Evolutionary conservation across 768 basidiomycete genomes (phyloP).

Genomic region (Mycena pura): DNA sequence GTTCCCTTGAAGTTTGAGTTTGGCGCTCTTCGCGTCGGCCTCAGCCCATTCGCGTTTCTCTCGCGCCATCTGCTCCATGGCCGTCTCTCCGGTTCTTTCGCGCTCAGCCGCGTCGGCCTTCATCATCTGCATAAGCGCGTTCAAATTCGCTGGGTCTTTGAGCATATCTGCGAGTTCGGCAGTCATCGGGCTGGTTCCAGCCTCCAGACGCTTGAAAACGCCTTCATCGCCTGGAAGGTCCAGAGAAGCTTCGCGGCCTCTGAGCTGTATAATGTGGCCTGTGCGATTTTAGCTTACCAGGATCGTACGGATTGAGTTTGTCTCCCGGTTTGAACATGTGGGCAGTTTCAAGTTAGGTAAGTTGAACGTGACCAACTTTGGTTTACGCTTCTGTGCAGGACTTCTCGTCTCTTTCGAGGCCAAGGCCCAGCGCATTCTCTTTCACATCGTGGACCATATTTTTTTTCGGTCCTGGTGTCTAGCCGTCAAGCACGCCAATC

Average conservation of each 20-base stretch:
- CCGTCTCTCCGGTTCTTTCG: slow-evolving; percentile 11
- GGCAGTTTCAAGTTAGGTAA: no score
- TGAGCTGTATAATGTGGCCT: not conserved
- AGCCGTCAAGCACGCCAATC: no score
- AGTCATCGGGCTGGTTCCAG: no score
- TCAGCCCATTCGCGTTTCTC: slow-evolving; percentile 15
- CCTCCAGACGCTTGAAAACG: no score
- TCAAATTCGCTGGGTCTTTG: not conserved
- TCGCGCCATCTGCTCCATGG: not conserved
- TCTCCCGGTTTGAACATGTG: slow-evolving; percentile 15
- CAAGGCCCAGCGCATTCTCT: no score
- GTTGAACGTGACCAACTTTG: no score
- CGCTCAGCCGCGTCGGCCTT: not conserved
- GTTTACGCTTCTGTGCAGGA: no score
- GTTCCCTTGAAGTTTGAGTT: no score
- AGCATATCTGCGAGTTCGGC: not conserved
- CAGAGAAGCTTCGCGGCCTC: slow-evolving; percentile 1
- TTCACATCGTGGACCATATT: no score
- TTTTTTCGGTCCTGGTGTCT: no score
- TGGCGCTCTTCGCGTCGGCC: slow-evolving; percentile 3
- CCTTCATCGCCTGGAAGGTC: slow-evolving; percentile 9
- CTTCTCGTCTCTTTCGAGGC: no score
- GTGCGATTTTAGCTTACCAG: not conserved
- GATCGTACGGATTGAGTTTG: slow-evolving; percentile 16
- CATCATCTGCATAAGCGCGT: not conserved